A percentile compares a stretch with the other conserved stretches of the same genome.
phyloP scores from a whole-genome alignment of 106 monocot species.

The Acorus gramineus region DNA sequence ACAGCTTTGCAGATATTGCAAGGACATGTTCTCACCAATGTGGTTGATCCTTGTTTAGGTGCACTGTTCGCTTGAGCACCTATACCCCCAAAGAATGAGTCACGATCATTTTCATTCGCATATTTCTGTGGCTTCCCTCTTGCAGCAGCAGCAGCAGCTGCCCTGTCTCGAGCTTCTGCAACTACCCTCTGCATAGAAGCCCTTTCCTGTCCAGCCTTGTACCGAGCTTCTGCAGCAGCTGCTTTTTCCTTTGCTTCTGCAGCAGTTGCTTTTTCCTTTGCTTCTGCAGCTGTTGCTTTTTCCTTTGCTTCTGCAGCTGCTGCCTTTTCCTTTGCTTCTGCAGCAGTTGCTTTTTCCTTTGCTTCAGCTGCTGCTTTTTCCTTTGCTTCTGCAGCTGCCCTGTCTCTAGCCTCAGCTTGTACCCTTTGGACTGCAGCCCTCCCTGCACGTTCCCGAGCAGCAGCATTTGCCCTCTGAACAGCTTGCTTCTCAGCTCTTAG shows the following conservation, averaged over 20 bases:
- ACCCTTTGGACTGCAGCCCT: conserved; percentile 61
- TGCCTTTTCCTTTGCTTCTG: too few relatives aligned
- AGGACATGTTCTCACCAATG: conserved; percentile 24
- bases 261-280: too few relatives aligned
- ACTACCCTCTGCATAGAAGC: conserved; percentile 47
- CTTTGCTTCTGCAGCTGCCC: conserved; percentile 17
- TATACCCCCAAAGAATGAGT: conserved; percentile 64
- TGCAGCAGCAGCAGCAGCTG: conserved; percentile 44
- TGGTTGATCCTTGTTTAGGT: conserved; percentile 57
- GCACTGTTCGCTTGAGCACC: conserved; percentile 66
- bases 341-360: too few relatives aligned
- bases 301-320: too few relatives aligned
- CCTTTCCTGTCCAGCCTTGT: conserved; percentile 28
- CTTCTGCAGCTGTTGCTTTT: too few relatives aligned
- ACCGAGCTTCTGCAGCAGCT: conserved; percentile 63
- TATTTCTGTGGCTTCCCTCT: conserved; percentile 42
- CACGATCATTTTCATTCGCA: conserved; percentile 67
- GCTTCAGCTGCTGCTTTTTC: conserved; percentile 8
- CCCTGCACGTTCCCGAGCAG: conserved; percentile 49
- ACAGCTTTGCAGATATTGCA: too few relatives aligned
- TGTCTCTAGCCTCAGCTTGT: conserved; percentile 30
- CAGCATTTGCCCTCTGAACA: conserved; percentile 26
- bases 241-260: conserved; percentile 11
- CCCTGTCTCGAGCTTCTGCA: conserved; percentile 53
- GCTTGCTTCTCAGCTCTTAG: conserved; percentile 21